Evolutionary conservation across 305 asterid species (phyloP).

Genomic region (Fraxinus baroniana): DNA sequence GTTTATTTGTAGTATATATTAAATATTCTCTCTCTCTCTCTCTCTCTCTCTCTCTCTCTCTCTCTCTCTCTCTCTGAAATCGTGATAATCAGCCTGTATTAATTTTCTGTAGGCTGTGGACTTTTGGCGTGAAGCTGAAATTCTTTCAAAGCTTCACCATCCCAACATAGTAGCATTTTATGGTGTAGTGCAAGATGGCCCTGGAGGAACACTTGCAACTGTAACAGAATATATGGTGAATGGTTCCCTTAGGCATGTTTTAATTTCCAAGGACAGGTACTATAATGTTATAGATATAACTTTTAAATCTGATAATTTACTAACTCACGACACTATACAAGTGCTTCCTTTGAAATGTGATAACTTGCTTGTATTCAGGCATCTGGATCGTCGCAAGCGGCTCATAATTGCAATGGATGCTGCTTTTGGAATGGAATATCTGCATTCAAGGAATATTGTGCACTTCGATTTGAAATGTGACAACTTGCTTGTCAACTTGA

Average conservation of each 20-base stretch:
- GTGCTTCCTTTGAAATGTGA: not conserved
- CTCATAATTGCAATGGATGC: conserved; percentile 93
- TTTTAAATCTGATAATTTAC: not conserved
- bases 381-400: conserved; percentile 91
- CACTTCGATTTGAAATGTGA: conserved; percentile 92
- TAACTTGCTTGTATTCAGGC: conserved; percentile 44
- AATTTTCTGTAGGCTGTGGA: conserved; percentile 58
- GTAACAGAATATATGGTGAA: conserved; percentile 90
- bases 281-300: not conserved
- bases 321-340: not conserved
- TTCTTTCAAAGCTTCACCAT: conserved; percentile 91
- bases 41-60: conserved; percentile 2
- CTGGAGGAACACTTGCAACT: conserved; percentile 91
- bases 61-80: not conserved
- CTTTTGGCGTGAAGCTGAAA: conserved; percentile 94
- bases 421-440: conserved; percentile 93
- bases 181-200: conserved; percentile 95
- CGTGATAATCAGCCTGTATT: conserved; percentile 13
- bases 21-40: not conserved
- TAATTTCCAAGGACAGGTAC: conserved; percentile 79
- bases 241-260: conserved; percentile 85
- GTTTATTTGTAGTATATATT: conserved; percentile 19
- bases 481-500: conserved; percentile 88
- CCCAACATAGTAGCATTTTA: conserved; percentile 97
- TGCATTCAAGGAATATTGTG: conserved; percentile 88